These are phyloP conservation scores for Phanerochaete carnosa DNA, from an alignment of 768 basidiomycete genomes.

Conservation along the genomic window DNA sequence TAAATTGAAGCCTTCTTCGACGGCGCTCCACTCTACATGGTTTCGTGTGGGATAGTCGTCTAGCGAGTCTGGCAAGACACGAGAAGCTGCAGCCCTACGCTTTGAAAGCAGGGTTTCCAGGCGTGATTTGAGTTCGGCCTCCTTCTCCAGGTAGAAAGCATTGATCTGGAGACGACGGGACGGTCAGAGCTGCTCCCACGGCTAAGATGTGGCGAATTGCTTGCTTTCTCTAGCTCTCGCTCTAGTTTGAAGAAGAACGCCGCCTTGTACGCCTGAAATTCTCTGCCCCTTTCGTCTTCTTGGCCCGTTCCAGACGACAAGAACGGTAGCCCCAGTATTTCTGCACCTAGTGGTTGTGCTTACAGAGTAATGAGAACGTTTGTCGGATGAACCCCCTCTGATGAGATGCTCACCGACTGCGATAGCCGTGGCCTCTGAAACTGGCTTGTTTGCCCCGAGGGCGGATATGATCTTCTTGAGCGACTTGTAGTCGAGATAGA, in stretches of 20 bases:
- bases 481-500: slow-evolving; percentile 98
- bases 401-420: slow-evolving; percentile 57
- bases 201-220: slow-evolving; percentile 12
- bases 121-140: slow-evolving; percentile 88
- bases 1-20: slow-evolving; percentile 93
- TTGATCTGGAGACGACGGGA: slow-evolving; percentile 70
- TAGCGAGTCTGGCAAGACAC: slow-evolving; percentile 65
- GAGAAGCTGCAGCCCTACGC: slow-evolving; percentile 76
- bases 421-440: slow-evolving; percentile 84
- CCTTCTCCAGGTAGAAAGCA: slow-evolving; percentile 95
- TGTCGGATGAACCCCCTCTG: neutral
- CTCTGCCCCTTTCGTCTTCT: slow-evolving; percentile 73
- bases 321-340: slow-evolving; percentile 43
- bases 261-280: slow-evolving; percentile 93
- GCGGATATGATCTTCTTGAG: slow-evolving; percentile 99
- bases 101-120: slow-evolving; percentile 93
- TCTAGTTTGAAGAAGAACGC: slow-evolving; percentile 99
- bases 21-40: slow-evolving; percentile 91
- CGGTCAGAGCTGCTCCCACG: neutral
- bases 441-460: slow-evolving; percentile 83
- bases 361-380: neutral
- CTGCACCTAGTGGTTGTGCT: slow-evolving; percentile 1
- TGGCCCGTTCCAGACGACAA: slow-evolving; percentile 51
- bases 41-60: slow-evolving; percentile 51
- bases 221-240: slow-evolving; percentile 93